Conservation (phyloP, 2,329 filamentous ascomycete species). For the Diaporthe sp. region DNA sequence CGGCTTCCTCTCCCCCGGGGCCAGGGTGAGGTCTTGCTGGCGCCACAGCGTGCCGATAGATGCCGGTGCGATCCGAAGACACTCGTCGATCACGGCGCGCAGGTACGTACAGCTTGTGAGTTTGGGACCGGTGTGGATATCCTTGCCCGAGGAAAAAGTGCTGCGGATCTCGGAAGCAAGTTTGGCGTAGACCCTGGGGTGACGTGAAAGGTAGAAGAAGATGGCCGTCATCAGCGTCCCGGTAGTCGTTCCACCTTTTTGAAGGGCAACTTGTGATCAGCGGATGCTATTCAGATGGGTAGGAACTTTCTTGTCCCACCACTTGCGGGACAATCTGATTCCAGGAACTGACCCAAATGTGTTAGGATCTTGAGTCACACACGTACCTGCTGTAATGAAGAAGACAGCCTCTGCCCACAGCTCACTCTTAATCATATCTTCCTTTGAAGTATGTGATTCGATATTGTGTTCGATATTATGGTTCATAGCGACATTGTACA, state of each 20-base stretch:
- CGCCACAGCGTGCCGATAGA: constrained; percentile 30
- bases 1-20: not conserved
- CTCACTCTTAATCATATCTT: constrained; percentile 5
- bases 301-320: no score
- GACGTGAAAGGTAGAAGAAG: constrained; percentile 1
- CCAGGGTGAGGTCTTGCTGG: constrained; percentile 20
- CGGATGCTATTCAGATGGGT: no score
- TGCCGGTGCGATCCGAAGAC: constrained; percentile 32
- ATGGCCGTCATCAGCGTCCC: constrained; percentile 19
- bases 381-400: constrained; percentile 21
- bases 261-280: no score
- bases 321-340: no score
- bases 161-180: constrained; percentile 19
- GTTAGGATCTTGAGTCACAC: no score
- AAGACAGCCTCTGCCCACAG: constrained; percentile 27
- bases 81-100: constrained; percentile 37
- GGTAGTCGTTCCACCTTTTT: no score
- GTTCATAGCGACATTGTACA: constrained; percentile 1
- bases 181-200: not conserved
- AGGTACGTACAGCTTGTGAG: constrained; percentile 8
- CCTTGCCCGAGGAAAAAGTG: constrained; percentile 8
- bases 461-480: not conserved
- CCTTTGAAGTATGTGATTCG: not conserved
- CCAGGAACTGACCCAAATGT: no score
- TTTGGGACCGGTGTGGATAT: not conserved